Base-by-base conservation (phyloP, 139 green algal species). In the Chlamydomonas incerta region DNA sequence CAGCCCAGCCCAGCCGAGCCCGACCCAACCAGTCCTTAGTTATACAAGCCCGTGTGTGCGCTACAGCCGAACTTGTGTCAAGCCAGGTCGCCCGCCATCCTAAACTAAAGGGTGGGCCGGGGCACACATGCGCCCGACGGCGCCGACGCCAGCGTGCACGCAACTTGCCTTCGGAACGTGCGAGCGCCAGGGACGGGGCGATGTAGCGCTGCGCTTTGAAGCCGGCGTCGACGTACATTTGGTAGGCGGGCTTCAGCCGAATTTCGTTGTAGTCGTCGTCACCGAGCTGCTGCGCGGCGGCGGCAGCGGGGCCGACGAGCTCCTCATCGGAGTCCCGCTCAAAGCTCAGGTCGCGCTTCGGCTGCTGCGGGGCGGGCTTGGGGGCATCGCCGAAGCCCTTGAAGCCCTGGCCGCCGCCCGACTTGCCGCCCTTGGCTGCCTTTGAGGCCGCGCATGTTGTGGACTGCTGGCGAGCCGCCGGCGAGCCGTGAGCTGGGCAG, bases 161-260 rank as follows among this genome's bases (percentile, higher is more conserved):
- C 33, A 47, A 76, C 81, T 81, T 65, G 65, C 81, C 81, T 65
- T 65, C 58, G 0, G 47, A 57, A 0, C n/a, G 72, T 6, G 33
- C 0, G 26, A 86, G 52, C 31, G 74, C 57, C 41, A 91, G n/a
- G 1, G 41, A 50, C 41, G 75, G 63, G 0, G 62, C 87, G 21
- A 75, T 15, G 37, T 46, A 88, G 24, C 87, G 82, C 3, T 72
- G 72, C 24, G 87, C 81, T 67, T 88, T 88, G 55, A 81, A 91
- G 41, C 69, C 68, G 4, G 70, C 35, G 34, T 88, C 79, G 31
- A 66, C 80, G 58, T 91, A 91, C 71, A 88, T 86, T 15, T 72
- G 74, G 37, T 91, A 91, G 2, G 17, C 21, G 10, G 82, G 66
- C 57, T 77, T 37, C 10, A 88, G 52, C 10, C 55, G 24, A 14